phyloP scores from a whole-genome alignment of 352 stramenopile species.

The Discostella stelligera region DNA sequence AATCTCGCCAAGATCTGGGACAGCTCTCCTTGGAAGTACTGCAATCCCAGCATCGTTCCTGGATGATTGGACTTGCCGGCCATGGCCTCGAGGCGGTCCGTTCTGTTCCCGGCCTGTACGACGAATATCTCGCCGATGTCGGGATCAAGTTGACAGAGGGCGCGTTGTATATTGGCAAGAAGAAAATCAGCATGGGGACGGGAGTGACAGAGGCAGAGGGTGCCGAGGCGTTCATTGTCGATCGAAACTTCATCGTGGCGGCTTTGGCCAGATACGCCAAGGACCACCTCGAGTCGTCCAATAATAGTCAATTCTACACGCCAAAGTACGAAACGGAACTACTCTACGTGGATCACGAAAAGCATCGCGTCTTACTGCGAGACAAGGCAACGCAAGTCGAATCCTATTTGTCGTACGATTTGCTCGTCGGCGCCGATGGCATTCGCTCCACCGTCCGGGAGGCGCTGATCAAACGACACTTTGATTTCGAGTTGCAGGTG shows the following conservation, averaged over 20 bases:
- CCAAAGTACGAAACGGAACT: slow-evolving; percentile 42
- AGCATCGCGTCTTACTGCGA: slow-evolving; percentile 46
- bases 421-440: slow-evolving; percentile 58
- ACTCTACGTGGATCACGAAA: slow-evolving; percentile 56
- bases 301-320: slow-evolving; percentile 11
- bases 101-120: slow-evolving; percentile 39
- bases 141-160: slow-evolving; percentile 37
- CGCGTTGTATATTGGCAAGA: slow-evolving; percentile 40
- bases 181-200: slow-evolving; percentile 11
- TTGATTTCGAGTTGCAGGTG: slow-evolving; percentile 48
- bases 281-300: slow-evolving; percentile 29
- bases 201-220: neutral
- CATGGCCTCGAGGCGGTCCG: slow-evolving; percentile 49
- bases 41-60: slow-evolving; percentile 36
- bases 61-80: slow-evolving; percentile 59
- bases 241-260: slow-evolving; percentile 67
- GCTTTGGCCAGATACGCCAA: slow-evolving; percentile 45
- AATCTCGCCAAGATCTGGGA: slow-evolving; percentile 45
- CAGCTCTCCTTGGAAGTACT: slow-evolving; percentile 37
- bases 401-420: slow-evolving; percentile 56
- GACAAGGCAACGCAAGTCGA: slow-evolving; percentile 36
- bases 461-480: slow-evolving; percentile 49
- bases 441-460: slow-evolving; percentile 53
- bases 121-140: slow-evolving; percentile 47
- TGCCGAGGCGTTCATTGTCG: slow-evolving; percentile 54